phyloP scores from a whole-genome alignment of 495 filamentous ascomycete genomes.

The Hyaloscypha hepaticicola region DNA sequence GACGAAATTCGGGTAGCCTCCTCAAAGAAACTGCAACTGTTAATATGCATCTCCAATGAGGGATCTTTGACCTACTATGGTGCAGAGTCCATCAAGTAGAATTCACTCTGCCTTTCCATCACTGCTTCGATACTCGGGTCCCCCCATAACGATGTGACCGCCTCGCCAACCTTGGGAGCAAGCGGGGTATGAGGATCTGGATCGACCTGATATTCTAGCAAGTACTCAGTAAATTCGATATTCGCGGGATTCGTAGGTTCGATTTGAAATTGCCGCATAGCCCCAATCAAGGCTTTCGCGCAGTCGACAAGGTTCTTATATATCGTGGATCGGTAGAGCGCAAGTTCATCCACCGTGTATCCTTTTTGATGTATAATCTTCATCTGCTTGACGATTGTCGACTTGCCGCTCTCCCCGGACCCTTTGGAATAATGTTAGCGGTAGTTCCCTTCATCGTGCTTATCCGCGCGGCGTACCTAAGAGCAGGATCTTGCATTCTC shows the following conservation, averaged over 20 bases:
- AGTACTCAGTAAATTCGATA: slow-evolving; percentile 69
- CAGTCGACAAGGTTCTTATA: slow-evolving; percentile 98
- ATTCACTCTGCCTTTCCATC: slow-evolving; percentile 94
- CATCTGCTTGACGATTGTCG: slow-evolving; percentile 99
- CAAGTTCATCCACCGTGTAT: slow-evolving; percentile 87
- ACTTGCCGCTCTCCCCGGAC: slow-evolving; percentile 97
- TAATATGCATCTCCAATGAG: slow-evolving; percentile 21
- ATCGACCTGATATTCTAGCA: slow-evolving; percentile 85
- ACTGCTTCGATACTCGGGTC: slow-evolving; percentile 81
- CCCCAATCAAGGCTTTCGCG: slow-evolving; percentile 84
- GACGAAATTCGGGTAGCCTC: slow-evolving; percentile 84
- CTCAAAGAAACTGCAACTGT: slow-evolving; percentile 78
- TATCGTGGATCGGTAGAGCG: slow-evolving; percentile 88
- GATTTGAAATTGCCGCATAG: slow-evolving; percentile 84
- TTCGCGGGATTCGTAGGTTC: slow-evolving; percentile 70
- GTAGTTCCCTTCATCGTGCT: background rate
- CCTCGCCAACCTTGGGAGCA: slow-evolving; percentile 74
- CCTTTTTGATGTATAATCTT: slow-evolving; percentile 99
- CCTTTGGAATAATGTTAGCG: slow-evolving; percentile 51
- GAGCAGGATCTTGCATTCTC: slow-evolving; percentile 98
- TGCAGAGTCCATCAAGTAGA: slow-evolving; percentile 98
- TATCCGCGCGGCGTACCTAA: slow-evolving; percentile 60
- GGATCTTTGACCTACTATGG: slow-evolving; percentile 72
- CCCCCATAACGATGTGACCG: slow-evolving; percentile 84
- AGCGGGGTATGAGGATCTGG: slow-evolving; percentile 82